phyloP scores from a whole-genome alignment of 352 stramenopile species.

The Phytopythium delawarense region DNA sequence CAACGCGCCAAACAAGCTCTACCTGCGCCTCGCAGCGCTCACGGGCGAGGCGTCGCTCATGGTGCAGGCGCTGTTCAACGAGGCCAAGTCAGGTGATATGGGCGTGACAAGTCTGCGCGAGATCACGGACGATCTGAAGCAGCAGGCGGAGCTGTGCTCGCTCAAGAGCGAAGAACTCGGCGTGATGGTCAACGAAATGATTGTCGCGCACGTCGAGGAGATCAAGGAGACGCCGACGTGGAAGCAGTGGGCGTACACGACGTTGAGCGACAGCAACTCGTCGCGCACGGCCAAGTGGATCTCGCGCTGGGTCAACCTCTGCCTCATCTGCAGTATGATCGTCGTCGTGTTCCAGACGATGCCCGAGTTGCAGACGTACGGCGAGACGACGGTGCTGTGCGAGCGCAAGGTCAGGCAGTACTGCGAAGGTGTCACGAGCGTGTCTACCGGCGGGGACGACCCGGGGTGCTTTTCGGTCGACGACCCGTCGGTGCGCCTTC shows the following conservation, averaged over 20 bases:
- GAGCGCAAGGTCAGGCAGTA: constrained; percentile 54
- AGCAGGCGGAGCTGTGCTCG: constrained; percentile 40
- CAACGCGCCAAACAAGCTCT: constrained; percentile 62
- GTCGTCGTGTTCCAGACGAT: constrained; percentile 78
- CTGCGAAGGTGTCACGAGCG: constrained; percentile 22
- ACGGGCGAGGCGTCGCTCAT: constrained; percentile 68
- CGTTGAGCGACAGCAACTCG: constrained; percentile 39
- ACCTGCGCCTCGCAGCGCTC: constrained; percentile 53
- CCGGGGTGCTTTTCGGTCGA: constrained; percentile 58
- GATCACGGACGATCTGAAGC: constrained; percentile 48
- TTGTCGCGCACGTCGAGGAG: constrained; percentile 37
- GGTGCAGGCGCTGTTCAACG: constrained; percentile 42
- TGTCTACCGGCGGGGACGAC: constrained; percentile 31
- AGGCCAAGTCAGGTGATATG: constrained; percentile 32
- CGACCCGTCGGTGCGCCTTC: constrained; percentile 25
- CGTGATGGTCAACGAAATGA: constrained; percentile 63
- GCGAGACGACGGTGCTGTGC: constrained; percentile 53
- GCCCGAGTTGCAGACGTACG: constrained; percentile 72
- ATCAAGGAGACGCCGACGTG: constrained; percentile 30
- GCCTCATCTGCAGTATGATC: constrained; percentile 69
- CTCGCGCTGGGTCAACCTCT: constrained; percentile 55
- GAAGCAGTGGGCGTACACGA: constrained; percentile 28
- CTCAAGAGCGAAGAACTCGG: constrained; percentile 55
- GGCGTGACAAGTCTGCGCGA: constrained; percentile 41
- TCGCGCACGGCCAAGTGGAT: constrained; percentile 36